These are phyloP conservation scores for Lachancea lanzarotensis DNA, from an alignment of 805 yeast species.

Conservation along the genomic window DNA sequence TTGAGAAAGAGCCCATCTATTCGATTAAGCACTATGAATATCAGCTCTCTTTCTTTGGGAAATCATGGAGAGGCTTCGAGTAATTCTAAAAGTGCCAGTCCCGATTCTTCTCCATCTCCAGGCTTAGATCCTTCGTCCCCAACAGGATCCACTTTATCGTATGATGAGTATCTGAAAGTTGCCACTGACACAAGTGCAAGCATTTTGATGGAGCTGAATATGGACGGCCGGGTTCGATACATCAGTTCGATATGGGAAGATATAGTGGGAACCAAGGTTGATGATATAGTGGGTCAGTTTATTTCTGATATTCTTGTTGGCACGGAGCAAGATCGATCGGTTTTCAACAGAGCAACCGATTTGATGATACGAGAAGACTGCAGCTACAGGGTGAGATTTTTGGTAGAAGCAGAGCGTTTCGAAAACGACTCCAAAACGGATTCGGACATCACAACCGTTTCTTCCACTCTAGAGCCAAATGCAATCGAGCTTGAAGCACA, in stretches of 20 bases:
- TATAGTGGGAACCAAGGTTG: constrained; percentile 60
- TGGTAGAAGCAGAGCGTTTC: constrained; percentile 27
- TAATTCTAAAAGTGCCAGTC: constrained; percentile 1
- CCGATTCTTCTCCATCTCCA: constrained; percentile 3
- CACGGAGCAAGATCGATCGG: constrained; percentile 51
- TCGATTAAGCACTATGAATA: not conserved
- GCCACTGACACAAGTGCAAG: constrained; percentile 70
- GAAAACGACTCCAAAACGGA: constrained; percentile 5
- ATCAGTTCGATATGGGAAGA: constrained; percentile 72
- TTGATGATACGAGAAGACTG: constrained; percentile 68
- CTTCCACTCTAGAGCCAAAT: not conserved
- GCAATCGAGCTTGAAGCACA: constrained; percentile 83
- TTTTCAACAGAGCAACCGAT: constrained; percentile 63
- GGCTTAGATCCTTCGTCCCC: constrained; percentile 1
- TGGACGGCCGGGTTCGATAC: constrained; percentile 72
- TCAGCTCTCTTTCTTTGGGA: not conserved
- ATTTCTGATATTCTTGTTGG: constrained; percentile 64
- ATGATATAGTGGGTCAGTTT: constrained; percentile 47
- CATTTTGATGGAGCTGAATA: constrained; percentile 75
- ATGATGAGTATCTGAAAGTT: constrained; percentile 47
- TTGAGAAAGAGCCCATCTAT: not conserved
- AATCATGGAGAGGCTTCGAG: not conserved
- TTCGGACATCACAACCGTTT: constrained; percentile 5
- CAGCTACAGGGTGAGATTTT: constrained; percentile 70
- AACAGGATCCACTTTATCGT: constrained; percentile 21